Evolutionary conservation across 2,329 filamentous ascomycete genomes (phyloP), one percentile per base, ranked within the genome.

Genomic region (Fusarium nematophilum): DNA sequence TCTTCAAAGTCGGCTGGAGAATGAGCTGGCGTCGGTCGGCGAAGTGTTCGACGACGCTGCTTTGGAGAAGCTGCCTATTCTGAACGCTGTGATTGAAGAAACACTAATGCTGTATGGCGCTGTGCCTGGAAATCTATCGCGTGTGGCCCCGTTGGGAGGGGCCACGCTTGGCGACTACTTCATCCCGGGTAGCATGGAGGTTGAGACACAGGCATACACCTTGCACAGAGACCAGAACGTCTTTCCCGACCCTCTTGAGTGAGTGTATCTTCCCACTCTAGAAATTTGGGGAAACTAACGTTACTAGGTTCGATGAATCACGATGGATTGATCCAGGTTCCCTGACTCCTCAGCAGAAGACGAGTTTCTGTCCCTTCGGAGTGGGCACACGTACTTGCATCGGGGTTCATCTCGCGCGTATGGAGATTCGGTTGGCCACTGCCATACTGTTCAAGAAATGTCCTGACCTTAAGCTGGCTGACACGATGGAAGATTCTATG

Each of bases 11-110:
- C n/a, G n/a, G n/a, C n/a, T n/a, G n/a, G n/a, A n/a, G n/a, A n/a
- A n/a, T n/a, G n/a, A n/a, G n/a, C n/a, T n/a, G n/a, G n/a, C n/a
- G n/a, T n/a, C n/a, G n/a, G n/a, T n/a, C n/a, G n/a, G n/a, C n/a
- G n/a, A n/a, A n/a, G n/a, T n/a, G n/a, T n/a, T n/a, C n/a, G n/a
- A n/a, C n/a, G n/a, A n/a, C n/a, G n/a, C n/a, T n/a, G n/a, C n/a
- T n/a, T n/a, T n/a, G n/a, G n/a, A n/a, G n/a, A n/a, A n/a, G n/a
- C n/a, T n/a, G n/a, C n/a, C n/a, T n/a, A n/a, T n/a, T 27, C 66
- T 84, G 6, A 75, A 79, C 38, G 65, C 73, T 6, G 72, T 80
- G 21, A 75, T 83, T 36, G 72, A 76, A 1, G 82, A 84, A 67
- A 74, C 76, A 0, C 70, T 84, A 31, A 75, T 81, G 4, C 62